Evolutionary conservation across 2,329 filamentous ascomycete species (phyloP).

Genomic region (Chalaropsis ovoidea): DNA sequence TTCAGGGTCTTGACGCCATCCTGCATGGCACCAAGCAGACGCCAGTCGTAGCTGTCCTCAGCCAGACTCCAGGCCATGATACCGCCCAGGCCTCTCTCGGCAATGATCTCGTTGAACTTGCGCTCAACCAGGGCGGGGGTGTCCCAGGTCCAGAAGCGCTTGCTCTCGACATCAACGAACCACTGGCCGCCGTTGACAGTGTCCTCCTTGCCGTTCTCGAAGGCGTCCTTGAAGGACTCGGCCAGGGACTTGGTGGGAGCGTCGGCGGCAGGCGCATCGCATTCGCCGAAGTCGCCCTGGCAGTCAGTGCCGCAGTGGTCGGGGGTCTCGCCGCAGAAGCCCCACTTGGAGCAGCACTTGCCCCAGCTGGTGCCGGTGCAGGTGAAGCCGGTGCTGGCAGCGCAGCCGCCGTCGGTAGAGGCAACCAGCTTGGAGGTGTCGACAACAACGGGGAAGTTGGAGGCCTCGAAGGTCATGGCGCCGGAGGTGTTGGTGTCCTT

Average conservation of each 20-base stretch:
- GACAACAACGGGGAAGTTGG: not conserved
- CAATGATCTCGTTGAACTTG: slow-evolving; percentile 53
- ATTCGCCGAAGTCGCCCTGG: not conserved
- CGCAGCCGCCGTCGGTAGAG: not conserved
- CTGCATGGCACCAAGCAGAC: not conserved
- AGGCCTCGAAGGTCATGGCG: not conserved
- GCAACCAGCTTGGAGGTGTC: not conserved
- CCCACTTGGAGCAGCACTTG: slow-evolving; percentile 43
- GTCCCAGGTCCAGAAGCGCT: slow-evolving; percentile 66
- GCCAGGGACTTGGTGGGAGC: not conserved
- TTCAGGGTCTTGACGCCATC: not conserved
- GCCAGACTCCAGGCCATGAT: slow-evolving; percentile 68
- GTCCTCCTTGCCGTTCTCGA: slow-evolving; percentile 46
- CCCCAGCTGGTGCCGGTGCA: slow-evolving; percentile 48
- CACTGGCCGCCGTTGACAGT: slow-evolving; percentile 52
- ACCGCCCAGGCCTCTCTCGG: slow-evolving; percentile 49
- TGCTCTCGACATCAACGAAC: slow-evolving; percentile 51
- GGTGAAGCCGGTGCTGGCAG: slow-evolving; percentile 22
- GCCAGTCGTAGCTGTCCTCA: slow-evolving; percentile 41
- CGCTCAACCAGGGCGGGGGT: slow-evolving; percentile 48
- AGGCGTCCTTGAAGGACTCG: slow-evolving; percentile 48
- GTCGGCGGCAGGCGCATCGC: not conserved
- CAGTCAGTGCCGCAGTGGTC: slow-evolving; percentile 1
- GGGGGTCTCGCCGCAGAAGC: slow-evolving; percentile 22
- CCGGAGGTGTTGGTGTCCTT: not conserved